Evolutionary conservation across 2,329 filamentous ascomycete species (phyloP).

Genomic region (Colletotrichum sp.): DNA sequence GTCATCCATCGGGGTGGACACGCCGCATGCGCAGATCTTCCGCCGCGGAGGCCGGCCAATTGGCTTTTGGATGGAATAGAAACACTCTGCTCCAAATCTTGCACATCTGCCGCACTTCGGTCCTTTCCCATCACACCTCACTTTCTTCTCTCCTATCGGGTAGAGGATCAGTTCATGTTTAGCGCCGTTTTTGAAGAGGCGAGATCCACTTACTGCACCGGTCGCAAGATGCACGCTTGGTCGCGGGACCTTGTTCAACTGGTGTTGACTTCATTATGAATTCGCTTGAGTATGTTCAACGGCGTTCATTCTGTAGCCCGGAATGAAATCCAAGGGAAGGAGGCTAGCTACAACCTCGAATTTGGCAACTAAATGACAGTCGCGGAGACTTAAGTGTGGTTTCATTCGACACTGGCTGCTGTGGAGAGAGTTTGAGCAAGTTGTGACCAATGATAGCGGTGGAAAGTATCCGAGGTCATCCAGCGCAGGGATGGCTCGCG

Average conservation of each 20-base stretch:
- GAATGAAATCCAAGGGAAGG: not conserved
- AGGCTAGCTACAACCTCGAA: not conserved
- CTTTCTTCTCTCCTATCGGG: not conserved
- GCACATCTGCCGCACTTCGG: not conserved
- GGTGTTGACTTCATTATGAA: not conserved
- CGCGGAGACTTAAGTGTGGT: not conserved
- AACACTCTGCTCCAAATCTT: not conserved
- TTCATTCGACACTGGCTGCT: not conserved
- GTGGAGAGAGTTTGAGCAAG: not conserved
- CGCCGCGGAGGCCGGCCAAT: not conserved
- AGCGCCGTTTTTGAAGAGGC: not conserved
- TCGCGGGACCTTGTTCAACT: not conserved
- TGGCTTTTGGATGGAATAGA: not conserved
- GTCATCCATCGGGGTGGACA: not conserved
- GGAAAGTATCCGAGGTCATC: not conserved
- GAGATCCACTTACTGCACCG: not conserved
- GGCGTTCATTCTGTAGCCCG: not conserved
- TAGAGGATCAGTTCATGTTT: not conserved
- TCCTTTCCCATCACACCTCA: not conserved
- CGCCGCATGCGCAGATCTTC: not conserved
- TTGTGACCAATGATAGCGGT: not conserved
- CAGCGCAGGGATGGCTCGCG: not conserved
- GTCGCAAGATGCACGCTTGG: not conserved
- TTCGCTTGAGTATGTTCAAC: not conserved
- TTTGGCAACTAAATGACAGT: not conserved